Evolutionary conservation across 2,329 filamentous ascomycete species (phyloP).

Genomic region (Bertia moriformis): DNA sequence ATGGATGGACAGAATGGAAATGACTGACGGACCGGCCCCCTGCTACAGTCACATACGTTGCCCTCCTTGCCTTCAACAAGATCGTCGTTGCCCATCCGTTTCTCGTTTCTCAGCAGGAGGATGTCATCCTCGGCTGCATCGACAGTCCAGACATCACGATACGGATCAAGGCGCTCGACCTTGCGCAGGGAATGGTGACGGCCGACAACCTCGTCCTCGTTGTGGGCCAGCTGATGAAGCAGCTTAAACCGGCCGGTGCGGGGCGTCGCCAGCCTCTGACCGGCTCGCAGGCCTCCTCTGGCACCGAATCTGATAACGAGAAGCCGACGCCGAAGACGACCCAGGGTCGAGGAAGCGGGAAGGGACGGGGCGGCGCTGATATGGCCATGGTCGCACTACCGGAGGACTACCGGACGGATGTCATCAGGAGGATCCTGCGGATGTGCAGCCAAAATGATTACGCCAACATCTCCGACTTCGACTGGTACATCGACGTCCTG

Average conservation of each 20-base stretch:
- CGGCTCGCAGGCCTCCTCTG: slow-evolving; percentile 14
- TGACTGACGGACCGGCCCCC: too few relatives aligned
- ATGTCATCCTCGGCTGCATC: slow-evolving; percentile 91
- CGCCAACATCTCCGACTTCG: slow-evolving; percentile 73
- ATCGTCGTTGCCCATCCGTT: slow-evolving; percentile 80
- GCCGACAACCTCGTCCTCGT: slow-evolving; percentile 71
- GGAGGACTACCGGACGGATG: slow-evolving; percentile 71
- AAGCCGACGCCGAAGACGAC: background rate
- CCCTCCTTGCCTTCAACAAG: slow-evolving; percentile 84
- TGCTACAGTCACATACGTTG: slow-evolving; percentile 79
- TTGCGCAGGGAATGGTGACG: slow-evolving; percentile 88
- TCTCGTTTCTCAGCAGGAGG: slow-evolving; percentile 81
- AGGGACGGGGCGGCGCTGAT: too few relatives aligned
- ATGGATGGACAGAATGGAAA: slow-evolving; percentile 1
- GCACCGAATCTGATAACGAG: slow-evolving; percentile 19
- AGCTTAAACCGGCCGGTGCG: slow-evolving; percentile 56
- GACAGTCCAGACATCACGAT: slow-evolving; percentile 95
- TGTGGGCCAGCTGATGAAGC: slow-evolving; percentile 73
- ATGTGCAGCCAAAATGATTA: slow-evolving; percentile 90
- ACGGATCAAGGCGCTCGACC: slow-evolving; percentile 75
- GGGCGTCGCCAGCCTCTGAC: too few relatives aligned
- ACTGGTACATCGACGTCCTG: slow-evolving; percentile 90
- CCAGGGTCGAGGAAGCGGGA: too few relatives aligned
- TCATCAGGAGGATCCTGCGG: slow-evolving; percentile 67
- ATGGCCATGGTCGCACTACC: slow-evolving; percentile 49